Base-by-base conservation (phyloP, 2,329 filamentous ascomycete genomes). In the Coleophoma eucalyptorum region DNA sequence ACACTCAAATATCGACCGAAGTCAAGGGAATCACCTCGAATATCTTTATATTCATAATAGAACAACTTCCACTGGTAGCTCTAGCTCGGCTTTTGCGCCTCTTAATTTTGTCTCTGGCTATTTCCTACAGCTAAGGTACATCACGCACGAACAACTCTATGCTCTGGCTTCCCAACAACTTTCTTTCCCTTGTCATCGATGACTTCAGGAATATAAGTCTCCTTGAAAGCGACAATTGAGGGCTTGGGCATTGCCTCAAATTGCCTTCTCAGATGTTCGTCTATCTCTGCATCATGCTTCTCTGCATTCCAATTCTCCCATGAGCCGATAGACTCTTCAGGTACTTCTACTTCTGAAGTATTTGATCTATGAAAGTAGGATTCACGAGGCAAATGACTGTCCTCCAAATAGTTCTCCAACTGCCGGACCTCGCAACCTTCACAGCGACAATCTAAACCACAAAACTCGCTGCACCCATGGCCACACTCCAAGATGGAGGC, bases 391-490 rank as follows among this genome's bases (percentile, higher is more conserved):
- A 33, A 16, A 16, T 16, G n/a, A 13, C 11, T 18, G 7, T n/a
- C 15, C 26, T 19, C 26, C 16, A 33, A 26, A 42, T 18, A 6
- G 15, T 10, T 2, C 26, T 40, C 15, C 13, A 13, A 15, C 18
- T 18, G 15, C 31, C 31, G 31, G 7, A 40, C 15, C 10, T 21
- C 35, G 37, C 58, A 58, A 15, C 19, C 26, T 20, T 50, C 50
- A 49, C 63, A 66, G 8, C 44, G 48, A 46, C 65, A 67, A 1
- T 31, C 5, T 15, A 57, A 51, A 8, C 58, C 48, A 43, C 65
- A 67, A 8, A 26, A 46, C 2, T 44, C 38, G 12, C 58, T 62
- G 45, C 64, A 67, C 2, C 51, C 50, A 45, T 67, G 65, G n/a
- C 65, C 63, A 49, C 65, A 67, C 5, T 21, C 11, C 1, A 65